Percentiles rank a stretch among this genome's conserved stretches.
phyloP scores from a whole-genome alignment of 257 asterid species.

The Ballota nigra region DNA sequence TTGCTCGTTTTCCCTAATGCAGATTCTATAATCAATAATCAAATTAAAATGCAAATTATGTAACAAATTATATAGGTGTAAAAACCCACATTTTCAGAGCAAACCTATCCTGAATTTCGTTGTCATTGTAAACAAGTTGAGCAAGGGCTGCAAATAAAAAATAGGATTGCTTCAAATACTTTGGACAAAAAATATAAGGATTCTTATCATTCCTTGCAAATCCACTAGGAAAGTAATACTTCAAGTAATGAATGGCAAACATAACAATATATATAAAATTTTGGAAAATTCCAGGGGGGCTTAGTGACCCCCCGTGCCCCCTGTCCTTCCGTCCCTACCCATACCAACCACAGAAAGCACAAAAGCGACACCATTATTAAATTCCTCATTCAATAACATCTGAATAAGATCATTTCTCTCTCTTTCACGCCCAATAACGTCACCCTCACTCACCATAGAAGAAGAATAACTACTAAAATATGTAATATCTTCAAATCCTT shows the following conservation, averaged over 20 bases:
- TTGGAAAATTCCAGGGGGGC: too few relatives aligned
- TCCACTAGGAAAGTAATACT: too few relatives aligned
- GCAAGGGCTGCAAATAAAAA: too few relatives aligned
- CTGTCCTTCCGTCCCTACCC: constrained; percentile 42
- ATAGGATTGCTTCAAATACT: too few relatives aligned
- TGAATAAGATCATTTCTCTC: constrained; percentile 23
- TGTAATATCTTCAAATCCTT: too few relatives aligned
- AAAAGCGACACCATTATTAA: background rate
- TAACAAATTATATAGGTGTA: constrained; percentile 30
- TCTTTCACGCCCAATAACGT: constrained; percentile 28
- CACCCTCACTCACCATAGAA: constrained; percentile 27
- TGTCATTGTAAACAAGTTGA: constrained; percentile 24
- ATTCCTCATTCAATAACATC: constrained; percentile 5
- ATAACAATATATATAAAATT: too few relatives aligned
- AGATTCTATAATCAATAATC: constrained; percentile 37
- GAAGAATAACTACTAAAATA: too few relatives aligned
- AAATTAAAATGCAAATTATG: constrained; percentile 21
- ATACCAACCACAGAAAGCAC: constrained; percentile 37
- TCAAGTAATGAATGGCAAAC: too few relatives aligned
- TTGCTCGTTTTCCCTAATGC: constrained; percentile 24
- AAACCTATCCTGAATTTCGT: background rate
- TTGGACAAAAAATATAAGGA: too few relatives aligned
- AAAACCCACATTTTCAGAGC: constrained; percentile 31
- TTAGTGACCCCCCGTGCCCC: too few relatives aligned
- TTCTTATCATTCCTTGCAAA: too few relatives aligned